A percentile compares a stretch with the other conserved stretches of the same genome.
Conservation (phyloP, 352 stramenopile species). For the Globisporangium cederbergense region DNA sequence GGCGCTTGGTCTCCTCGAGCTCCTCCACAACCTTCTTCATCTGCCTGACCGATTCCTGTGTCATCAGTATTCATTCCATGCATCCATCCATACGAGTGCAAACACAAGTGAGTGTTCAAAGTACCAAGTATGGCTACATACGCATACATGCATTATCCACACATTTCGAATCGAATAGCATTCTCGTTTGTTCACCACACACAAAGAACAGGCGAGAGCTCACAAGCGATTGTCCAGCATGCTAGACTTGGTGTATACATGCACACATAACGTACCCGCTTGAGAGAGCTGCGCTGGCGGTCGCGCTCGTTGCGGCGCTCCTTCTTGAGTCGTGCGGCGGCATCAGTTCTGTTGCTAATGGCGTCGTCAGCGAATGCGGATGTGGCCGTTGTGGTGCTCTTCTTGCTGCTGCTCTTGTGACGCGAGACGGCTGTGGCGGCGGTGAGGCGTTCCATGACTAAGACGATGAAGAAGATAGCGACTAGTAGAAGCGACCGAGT, state of each 20-base stretch:
- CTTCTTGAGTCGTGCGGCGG: slow-evolving; percentile 21
- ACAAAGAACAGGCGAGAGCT: neutral
- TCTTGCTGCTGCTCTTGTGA: neutral
- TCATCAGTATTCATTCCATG: neutral
- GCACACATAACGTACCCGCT: slow-evolving; percentile 29
- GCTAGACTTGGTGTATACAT: neutral
- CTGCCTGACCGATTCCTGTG: slow-evolving; percentile 43
- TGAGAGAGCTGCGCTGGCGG: slow-evolving; percentile 48
- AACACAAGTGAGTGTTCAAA: neutral
- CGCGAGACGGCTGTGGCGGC: neutral
- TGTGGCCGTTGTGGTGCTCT: neutral
- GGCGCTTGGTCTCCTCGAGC: slow-evolving; percentile 43
- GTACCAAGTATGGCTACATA: neutral
- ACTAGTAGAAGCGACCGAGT: neutral
- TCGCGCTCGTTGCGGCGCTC: slow-evolving; percentile 56
- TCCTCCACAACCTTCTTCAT: slow-evolving; percentile 43
- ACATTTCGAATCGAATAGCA: neutral
- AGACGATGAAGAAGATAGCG: neutral
- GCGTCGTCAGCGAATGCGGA: neutral
- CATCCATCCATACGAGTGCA: neutral
- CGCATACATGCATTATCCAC: neutral
- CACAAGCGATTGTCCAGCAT: no score
- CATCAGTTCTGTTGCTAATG: neutral
- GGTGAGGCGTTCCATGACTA: neutral
- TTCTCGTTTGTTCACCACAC: neutral